Evolutionary conservation across 441 rosid genomes (phyloP).

Genomic region (Croton setiger): DNA sequence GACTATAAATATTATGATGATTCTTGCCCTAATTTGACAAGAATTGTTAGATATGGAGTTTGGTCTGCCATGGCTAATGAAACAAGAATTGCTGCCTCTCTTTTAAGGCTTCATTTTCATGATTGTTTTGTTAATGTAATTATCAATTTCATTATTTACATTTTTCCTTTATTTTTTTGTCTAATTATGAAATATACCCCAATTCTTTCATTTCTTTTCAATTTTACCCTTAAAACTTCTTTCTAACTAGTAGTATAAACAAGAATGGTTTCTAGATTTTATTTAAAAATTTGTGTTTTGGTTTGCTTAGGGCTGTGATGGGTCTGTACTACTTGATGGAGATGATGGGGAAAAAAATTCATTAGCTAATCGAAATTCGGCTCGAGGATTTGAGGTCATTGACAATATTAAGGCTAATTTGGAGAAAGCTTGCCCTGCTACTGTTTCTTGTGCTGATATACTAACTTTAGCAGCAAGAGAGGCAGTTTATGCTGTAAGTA

Average conservation of each 20-base stretch:
- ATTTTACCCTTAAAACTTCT: neutral
- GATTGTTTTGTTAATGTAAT: conserved; percentile 67
- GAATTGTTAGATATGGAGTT: conserved; percentile 39
- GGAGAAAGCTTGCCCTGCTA: conserved; percentile 56
- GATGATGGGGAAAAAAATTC: conserved; percentile 49
- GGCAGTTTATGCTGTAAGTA: conserved; percentile 48
- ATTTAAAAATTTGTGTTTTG: neutral
- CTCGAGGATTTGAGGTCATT: conserved; percentile 62
- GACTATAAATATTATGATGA: conserved; percentile 44
- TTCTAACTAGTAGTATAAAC: neutral
- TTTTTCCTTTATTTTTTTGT: neutral
- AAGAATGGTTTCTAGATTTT: too few relatives aligned
- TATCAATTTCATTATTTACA: neutral
- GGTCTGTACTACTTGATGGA: conserved; percentile 54
- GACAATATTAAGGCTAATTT: conserved; percentile 53
- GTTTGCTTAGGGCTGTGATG: conserved; percentile 57
- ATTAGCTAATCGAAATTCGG: conserved; percentile 45
- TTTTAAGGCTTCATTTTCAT: conserved; percentile 66
- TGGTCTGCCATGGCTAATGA: conserved; percentile 53
- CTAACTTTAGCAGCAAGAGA: conserved; percentile 63
- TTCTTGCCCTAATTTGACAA: conserved; percentile 42
- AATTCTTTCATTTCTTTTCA: neutral
- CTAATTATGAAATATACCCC: too few relatives aligned
- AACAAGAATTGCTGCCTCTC: conserved; percentile 67
- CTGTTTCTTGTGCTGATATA: conserved; percentile 66